Evolutionary conservation across 345 rosid genomes (phyloP).

Genomic region (Sapria himalayana): DNA sequence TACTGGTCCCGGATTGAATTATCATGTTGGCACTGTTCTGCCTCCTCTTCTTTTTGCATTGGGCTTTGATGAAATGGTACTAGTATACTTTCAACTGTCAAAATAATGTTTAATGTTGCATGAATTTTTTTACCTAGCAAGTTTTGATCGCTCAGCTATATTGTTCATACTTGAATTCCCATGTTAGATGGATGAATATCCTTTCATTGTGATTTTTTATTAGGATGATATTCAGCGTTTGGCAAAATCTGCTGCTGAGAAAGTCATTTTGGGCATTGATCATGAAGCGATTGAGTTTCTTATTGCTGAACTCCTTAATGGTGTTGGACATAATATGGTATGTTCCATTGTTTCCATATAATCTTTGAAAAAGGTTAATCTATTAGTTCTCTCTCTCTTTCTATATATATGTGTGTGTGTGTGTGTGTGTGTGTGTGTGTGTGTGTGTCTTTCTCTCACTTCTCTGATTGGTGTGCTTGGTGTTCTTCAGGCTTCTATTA

Average conservation of each 20-base stretch:
- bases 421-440: no score
- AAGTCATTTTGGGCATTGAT: conserved; percentile 65
- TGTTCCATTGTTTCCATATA: neutral
- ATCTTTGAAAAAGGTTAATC: no score
- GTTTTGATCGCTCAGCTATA: no score
- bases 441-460: neutral
- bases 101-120: no score
- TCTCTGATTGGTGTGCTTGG: no score
- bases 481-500: conserved; percentile 70
- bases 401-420: neutral
- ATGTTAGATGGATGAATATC: no score
- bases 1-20: conserved; percentile 79
- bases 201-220: no score
- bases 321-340: conserved; percentile 65
- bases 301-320: conserved; percentile 70
- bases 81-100: no score
- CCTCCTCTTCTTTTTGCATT: conserved; percentile 82
- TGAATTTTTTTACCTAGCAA: no score
- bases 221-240: conserved; percentile 75
- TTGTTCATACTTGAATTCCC: no score
- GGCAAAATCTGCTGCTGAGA: conserved; percentile 87
- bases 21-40: conserved; percentile 75
- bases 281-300: conserved; percentile 78
- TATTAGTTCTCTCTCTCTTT: neutral
- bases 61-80: conserved; percentile 57